These are phyloP conservation scores for Suillus bovinus DNA, from an alignment of 768 basidiomycete species.

Conservation along the genomic window DNA sequence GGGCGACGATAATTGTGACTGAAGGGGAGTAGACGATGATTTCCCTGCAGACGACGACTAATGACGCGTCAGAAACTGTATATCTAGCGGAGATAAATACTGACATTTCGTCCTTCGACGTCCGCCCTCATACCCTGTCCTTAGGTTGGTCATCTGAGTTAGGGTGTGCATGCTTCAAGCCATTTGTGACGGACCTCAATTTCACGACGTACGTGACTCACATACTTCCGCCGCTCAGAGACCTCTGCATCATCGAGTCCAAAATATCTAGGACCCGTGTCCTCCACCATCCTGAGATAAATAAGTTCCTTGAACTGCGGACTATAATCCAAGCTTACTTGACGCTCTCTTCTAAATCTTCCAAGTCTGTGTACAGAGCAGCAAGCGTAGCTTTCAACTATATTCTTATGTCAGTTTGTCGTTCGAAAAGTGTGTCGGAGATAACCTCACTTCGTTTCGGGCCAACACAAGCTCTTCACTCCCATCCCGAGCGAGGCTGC, in stretches of 20 bases:
- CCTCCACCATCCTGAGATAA: conserved; percentile 74
- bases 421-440: not conserved
- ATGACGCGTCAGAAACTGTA: not conserved
- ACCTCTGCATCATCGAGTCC: conserved; percentile 83
- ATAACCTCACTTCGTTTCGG: conserved; percentile 61
- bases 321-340: conserved; percentile 49
- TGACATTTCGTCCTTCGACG: conserved; percentile 33
- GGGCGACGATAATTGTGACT: conserved; percentile 22
- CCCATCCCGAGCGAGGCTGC: conserved; percentile 68
- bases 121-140: conserved; percentile 77
- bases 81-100: not conserved
- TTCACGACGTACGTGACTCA: conserved; percentile 69
- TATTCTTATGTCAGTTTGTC: not conserved
- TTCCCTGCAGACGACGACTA: conserved; percentile 1
- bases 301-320: conserved; percentile 9
- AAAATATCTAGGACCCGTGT: conserved; percentile 80
- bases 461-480: conserved; percentile 84
- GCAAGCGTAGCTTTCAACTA: conserved; percentile 79
- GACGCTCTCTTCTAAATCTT: conserved; percentile 94
- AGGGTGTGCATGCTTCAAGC: conserved; percentile 13
- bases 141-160: conserved; percentile 35
- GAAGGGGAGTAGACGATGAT: conserved; percentile 13
- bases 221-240: conserved; percentile 70
- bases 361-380: conserved; percentile 81
- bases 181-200: conserved; percentile 62